Conservation (phyloP, 495 filamentous ascomycete genomes). For the Neurospora cerealis region DNA sequence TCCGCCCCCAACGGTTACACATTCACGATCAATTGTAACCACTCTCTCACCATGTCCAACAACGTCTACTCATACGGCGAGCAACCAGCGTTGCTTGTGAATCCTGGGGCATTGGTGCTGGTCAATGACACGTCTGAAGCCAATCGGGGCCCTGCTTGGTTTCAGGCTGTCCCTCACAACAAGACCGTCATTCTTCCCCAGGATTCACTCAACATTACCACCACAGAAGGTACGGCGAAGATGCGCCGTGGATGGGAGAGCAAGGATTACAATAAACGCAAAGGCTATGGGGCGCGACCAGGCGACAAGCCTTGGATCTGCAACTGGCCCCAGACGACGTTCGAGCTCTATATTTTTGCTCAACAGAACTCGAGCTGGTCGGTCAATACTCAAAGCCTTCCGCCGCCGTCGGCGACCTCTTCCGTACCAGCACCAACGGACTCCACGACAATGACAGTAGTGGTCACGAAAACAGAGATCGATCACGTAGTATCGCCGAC, state of each 20-base stretch:
- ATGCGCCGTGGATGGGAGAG: slow-evolving; percentile 10
- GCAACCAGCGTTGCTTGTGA: slow-evolving; percentile 52
- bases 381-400: slow-evolving; percentile 3
- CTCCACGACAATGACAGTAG: background rate
- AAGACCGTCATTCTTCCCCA: slow-evolving; percentile 72
- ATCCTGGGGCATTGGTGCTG: slow-evolving; percentile 42
- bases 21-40: slow-evolving; percentile 25
- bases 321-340: slow-evolving; percentile 70
- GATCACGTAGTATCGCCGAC: background rate
- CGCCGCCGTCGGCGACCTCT: background rate
- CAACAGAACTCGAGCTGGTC: slow-evolving; percentile 41
- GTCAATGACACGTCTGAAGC: slow-evolving; percentile 54
- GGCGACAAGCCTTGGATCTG: slow-evolving; percentile 79
- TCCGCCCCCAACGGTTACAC: slow-evolving; percentile 17
- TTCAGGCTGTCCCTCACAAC: slow-evolving; percentile 60
- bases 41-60: slow-evolving; percentile 20
- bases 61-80: slow-evolving; percentile 56
- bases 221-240: slow-evolving; percentile 4
- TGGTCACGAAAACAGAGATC: background rate
- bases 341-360: slow-evolving; percentile 77
- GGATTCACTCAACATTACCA: slow-evolving; percentile 28
- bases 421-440: background rate
- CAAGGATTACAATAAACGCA: slow-evolving; percentile 30
- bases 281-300: slow-evolving; percentile 35
- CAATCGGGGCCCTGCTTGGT: slow-evolving; percentile 62